Evolutionary conservation across 73 alveolate species (phyloP), one percentile per base, ranked within the genome.

Genomic region (Paramecium sonneborni): DNA sequence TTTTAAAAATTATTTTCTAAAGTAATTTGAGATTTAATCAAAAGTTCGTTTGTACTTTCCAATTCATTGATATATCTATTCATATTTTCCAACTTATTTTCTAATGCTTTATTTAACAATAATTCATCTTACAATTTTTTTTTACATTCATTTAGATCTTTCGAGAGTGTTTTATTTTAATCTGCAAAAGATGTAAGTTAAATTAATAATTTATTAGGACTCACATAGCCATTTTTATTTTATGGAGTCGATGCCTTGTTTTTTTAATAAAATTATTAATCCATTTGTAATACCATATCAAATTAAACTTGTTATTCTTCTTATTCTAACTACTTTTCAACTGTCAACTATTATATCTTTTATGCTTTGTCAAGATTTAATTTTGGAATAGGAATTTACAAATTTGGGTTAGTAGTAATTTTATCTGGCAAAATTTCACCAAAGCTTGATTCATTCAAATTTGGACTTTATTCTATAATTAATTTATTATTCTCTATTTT

Each of bases 81-180:
- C 70, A 79, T 24, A 37, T 79, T 41, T n/a, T 79, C 90, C 18
- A 79, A 23, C 30, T 43, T 14, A 46, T 18, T 41, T n/a, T 79
- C 90, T 18, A 43, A 79, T 1, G 90, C 30, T 44, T 79, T 79
- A 7, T 57, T 79, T 20, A 79, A 21, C 4, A 79, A 37, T 9
- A 79, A 30, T 44, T 79, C 90, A 79, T 79, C 74, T 21, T 79
- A 23, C n/a, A 79, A 79, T 41, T 79, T 79, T 43, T 21, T 38
- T 24, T 41, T 39, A 14, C 90, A 79, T 12, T 11, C 10, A 62
- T 32, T 62, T 62, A 62, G 24, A 11, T 62, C 84, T 62, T 62
- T 62, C 24, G 12, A 12, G 14, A 62, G 44, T 12, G 39, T 62
- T 26, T 62, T 62, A 62, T 62, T 62, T 62, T 62, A 62, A 30